Evolutionary conservation across 495 filamentous ascomycete species (phyloP), one percentile per base, ranked within the genome.

Genomic region (Pyronema omphalodes): DNA sequence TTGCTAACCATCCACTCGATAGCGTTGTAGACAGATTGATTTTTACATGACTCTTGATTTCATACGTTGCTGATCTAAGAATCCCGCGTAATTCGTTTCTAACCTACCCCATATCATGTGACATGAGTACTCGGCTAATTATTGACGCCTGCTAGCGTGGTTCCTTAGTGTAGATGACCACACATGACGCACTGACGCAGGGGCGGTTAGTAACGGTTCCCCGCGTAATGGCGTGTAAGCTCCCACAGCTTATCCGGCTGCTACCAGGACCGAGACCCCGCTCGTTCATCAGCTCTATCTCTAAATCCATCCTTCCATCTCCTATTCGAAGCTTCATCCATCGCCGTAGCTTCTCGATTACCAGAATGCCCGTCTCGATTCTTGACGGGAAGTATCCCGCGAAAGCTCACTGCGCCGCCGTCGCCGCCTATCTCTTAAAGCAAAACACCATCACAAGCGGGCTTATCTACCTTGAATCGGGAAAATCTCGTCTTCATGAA

Each of bases 371-470:
- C 7, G 51, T 54, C 36, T 46, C 63, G 15, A 70, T 80, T 36
- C 66, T 81, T 14, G 64, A 71, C 57, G 81, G 79, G 46, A 94
- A 94, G 68, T 98, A 98, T 67, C 93, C 91, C n/a, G 93, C 86
- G 41, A 96, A 95, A 69, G 74, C 75, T 18, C 91, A 98, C 68
- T 84, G 83, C 40, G 74, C 78, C 58, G 79, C 79, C 59, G 88
- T 95, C n/a, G 82, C 77, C 12, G 77, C 85, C 52, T 80, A 79
- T 61, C 82, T 96, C 55, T 72, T 70, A 54, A 66, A 71, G 45
- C 76, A 77, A 60, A 67, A 76, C 18, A 69, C 74, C 58, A 48
- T 65, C 37, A 72, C 71, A 36, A 76, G 69, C 14, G 82, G 82
- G 14, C 70, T 82, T 4, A 74, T 98, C 43, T 98, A 94, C 67